These are phyloP conservation scores for Oldenlandia corymbosa DNA, from an alignment of 257 asterid species.

Conservation along the genomic window DNA sequence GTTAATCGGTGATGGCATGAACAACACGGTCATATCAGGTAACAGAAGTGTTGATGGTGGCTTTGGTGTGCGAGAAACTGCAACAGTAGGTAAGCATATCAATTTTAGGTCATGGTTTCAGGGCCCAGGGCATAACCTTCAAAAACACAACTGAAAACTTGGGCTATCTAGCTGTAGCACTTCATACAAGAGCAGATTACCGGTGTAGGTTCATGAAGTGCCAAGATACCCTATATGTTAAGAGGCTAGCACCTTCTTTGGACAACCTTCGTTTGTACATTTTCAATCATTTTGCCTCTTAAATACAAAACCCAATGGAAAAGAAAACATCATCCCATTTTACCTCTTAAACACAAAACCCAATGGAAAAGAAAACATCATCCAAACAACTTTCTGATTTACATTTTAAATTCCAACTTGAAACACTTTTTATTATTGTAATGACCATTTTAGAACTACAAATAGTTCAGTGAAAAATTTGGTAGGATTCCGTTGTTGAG, in stretches of 20 bases:
- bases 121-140: constrained; percentile 1
- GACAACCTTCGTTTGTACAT: constrained; percentile 20
- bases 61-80: background rate
- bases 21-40: background rate
- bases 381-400: too few species aligned
- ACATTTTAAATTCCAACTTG: too few species aligned
- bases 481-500: too few species aligned
- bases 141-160: constrained; percentile 5
- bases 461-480: too few species aligned
- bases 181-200: background rate
- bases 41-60: background rate
- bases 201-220: constrained; percentile 12
- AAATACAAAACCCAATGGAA: constrained; percentile 15
- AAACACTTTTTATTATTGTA: too few species aligned
- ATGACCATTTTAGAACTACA: too few species aligned
- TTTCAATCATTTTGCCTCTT: background rate
- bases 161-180: constrained; percentile 1
- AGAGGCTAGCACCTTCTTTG: constrained; percentile 3
- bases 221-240: constrained; percentile 17
- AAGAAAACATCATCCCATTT: too few species aligned
- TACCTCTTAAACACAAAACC: too few species aligned
- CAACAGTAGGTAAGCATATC: constrained; percentile 13
- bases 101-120: constrained; percentile 3
- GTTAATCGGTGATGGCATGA: constrained; percentile 13
- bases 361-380: too few species aligned